Evolutionary conservation across 345 rosid species (phyloP).

Genomic region (Eucalyptus tenuipes): DNA sequence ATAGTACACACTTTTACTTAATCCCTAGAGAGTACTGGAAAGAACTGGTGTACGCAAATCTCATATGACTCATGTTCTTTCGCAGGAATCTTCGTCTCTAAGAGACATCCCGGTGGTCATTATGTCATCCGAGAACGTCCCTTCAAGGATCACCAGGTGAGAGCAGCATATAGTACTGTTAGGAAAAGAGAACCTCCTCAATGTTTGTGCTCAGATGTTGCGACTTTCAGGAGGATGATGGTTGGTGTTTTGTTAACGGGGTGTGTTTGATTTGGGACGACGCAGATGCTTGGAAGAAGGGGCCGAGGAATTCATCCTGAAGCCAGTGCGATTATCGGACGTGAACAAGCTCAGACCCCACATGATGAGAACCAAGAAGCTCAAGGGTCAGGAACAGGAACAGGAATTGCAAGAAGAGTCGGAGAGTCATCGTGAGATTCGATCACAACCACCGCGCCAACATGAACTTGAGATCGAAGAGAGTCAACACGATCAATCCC

Average conservation of each 20-base stretch:
- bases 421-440: neutral
- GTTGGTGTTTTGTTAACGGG: neutral
- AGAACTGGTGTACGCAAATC: neutral
- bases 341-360: conserved; percentile 44
- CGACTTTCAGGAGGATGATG: neutral
- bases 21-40: neutral
- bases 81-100: conserved; percentile 48
- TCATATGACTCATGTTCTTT: neutral
- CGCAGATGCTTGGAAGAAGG: conserved; percentile 66
- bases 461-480: neutral
- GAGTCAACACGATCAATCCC: neutral
- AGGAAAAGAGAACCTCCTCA: neutral
- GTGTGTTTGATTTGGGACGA: neutral
- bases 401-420: neutral
- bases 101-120: conserved; percentile 62
- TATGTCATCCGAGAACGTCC: conserved; percentile 79
- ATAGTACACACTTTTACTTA: neutral
- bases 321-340: conserved; percentile 46
- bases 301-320: conserved; percentile 63
- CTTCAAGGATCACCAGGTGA: conserved; percentile 57
- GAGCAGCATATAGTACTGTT: neutral
- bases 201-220: neutral
- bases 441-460: neutral
- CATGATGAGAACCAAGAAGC: conserved; percentile 35
- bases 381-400: neutral